Percentiles rank a stretch among this genome's conserved stretches.
Conservation (phyloP, 768 basidiomycete genomes). For the Hortiboletus campestris region DNA sequence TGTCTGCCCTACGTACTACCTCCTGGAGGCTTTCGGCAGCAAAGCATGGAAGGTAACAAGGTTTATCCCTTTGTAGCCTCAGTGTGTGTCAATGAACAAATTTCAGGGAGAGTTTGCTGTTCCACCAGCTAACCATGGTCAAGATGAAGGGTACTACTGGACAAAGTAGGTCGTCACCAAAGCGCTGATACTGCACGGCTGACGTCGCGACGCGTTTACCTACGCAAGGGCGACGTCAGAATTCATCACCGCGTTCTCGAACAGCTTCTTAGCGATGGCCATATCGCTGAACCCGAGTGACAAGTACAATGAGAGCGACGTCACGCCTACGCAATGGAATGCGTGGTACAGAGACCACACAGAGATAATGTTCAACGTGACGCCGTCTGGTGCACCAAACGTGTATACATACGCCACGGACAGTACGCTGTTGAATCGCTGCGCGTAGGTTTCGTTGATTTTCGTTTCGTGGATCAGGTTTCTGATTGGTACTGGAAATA, state of each 20-base stretch:
- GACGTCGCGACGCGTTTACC: not conserved
- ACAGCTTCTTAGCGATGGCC: conserved; percentile 1
- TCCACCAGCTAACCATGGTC: conserved; percentile 3
- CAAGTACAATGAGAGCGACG: not conserved
- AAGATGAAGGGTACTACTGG: conserved; percentile 2
- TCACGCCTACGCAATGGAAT: not conserved
- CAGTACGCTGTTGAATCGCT: not conserved
- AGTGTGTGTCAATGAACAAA: not conserved
- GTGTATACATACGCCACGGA: not conserved
- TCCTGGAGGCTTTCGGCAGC: not conserved
- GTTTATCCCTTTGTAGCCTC: not conserved
- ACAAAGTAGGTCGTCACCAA: not conserved
- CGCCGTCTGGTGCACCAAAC: not conserved
- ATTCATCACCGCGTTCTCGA: conserved; percentile 8
- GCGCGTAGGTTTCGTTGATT: not conserved
- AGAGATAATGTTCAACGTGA: conserved; percentile 10
- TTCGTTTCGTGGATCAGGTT: not conserved
- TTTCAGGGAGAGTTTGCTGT: conserved; percentile 6
- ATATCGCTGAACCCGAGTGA: not conserved
- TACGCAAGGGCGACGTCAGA: not conserved
- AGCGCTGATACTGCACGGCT: not conserved
- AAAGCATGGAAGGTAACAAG: conserved; percentile 3
- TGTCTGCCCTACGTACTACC: conserved; percentile 6
- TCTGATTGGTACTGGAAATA: not conserved
- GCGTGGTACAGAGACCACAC: not conserved